phyloP scores from a whole-genome alignment of 371 early-diverging fungal species.

The Apophysomyces trapeziformis region DNA sequence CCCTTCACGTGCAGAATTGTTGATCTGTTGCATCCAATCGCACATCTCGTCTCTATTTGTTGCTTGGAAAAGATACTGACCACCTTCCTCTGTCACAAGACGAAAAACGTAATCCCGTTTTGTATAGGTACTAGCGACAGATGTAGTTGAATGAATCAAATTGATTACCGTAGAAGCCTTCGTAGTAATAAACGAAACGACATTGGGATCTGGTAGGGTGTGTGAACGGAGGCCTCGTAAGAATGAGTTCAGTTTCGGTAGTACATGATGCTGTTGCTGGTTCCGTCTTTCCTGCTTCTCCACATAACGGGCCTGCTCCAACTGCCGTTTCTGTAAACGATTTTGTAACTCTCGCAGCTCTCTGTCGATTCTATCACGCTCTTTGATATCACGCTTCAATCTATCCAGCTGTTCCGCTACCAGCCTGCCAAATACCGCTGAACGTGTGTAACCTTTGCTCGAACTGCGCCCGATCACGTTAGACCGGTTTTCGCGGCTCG shows the following conservation, averaged over 20 bases:
- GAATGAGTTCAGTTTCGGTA: conserved; percentile 47
- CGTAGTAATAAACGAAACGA: conserved; percentile 15
- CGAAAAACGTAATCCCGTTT: conserved; percentile 83
- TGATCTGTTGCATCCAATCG: conserved; percentile 76
- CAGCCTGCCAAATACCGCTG: conserved; percentile 56
- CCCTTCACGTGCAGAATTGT: conserved; percentile 76
- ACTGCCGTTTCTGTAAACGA: conserved; percentile 69
- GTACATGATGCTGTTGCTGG: conserved; percentile 26
- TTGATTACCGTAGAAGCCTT: conserved; percentile 82
- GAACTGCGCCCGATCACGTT: conserved; percentile 32
- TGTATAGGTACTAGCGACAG: conserved; percentile 70
- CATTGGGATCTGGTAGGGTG: conserved; percentile 18
- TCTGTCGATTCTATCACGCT: conserved; percentile 70
- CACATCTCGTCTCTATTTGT: conserved; percentile 74
- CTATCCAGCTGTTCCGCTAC: conserved; percentile 73
- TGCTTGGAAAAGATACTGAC: conserved; percentile 78
- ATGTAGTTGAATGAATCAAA: conserved; percentile 77
- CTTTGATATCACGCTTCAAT: conserved; percentile 69
- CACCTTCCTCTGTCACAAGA: conserved; percentile 85
- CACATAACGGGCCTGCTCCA: conserved; percentile 68
- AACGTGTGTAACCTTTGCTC: conserved; percentile 19
- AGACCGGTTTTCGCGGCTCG: conserved; percentile 41
- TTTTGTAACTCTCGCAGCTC: conserved; percentile 71
- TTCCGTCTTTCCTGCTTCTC: conserved; percentile 57
- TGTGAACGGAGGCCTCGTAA: conserved; percentile 35